These are phyloP conservation scores for Globisporangium acanthophoron DNA, from an alignment of 352 stramenopile genomes.

Conservation along the genomic window DNA sequence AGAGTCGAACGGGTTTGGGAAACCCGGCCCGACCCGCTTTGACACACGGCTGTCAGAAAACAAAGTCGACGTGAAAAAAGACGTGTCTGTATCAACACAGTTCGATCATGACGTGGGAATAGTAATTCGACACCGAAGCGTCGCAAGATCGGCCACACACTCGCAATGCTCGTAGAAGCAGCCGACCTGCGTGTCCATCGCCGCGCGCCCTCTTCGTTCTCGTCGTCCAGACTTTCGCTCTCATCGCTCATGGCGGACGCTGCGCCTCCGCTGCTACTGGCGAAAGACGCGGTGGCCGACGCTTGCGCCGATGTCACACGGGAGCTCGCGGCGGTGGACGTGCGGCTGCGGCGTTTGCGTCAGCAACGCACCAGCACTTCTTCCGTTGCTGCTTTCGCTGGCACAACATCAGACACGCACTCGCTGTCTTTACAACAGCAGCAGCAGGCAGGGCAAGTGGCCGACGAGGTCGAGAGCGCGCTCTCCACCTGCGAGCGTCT, in stretches of 20 bases:
- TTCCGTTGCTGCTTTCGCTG: neutral
- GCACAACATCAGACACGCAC: neutral
- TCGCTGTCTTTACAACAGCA: slow-evolving; percentile 13
- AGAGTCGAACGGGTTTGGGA: neutral
- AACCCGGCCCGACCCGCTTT: neutral
- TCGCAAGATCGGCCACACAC: neutral
- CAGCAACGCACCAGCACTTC: neutral
- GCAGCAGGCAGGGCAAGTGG: slow-evolving; percentile 34
- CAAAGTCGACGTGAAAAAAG: neutral
- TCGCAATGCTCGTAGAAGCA: no score
- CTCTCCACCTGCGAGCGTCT: slow-evolving; percentile 49
- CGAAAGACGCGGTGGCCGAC: slow-evolving; percentile 14
- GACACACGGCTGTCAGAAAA: neutral
- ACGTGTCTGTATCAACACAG: no score
- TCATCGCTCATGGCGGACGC: slow-evolving; percentile 8
- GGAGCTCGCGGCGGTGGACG: slow-evolving; percentile 34
- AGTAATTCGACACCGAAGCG: neutral
- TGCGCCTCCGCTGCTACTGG: no score
- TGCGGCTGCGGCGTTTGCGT: slow-evolving; percentile 25
- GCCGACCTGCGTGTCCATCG: no score
- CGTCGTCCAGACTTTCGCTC: slow-evolving; percentile 14
- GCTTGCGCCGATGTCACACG: slow-evolving; percentile 38
- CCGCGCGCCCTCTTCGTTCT: neutral
- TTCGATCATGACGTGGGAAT: no score
- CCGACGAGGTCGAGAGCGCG: slow-evolving; percentile 48